These are phyloP conservation scores for Cryptomeria japonica DNA, from an alignment of 75 land plant species.

Conservation along the genomic window DNA sequence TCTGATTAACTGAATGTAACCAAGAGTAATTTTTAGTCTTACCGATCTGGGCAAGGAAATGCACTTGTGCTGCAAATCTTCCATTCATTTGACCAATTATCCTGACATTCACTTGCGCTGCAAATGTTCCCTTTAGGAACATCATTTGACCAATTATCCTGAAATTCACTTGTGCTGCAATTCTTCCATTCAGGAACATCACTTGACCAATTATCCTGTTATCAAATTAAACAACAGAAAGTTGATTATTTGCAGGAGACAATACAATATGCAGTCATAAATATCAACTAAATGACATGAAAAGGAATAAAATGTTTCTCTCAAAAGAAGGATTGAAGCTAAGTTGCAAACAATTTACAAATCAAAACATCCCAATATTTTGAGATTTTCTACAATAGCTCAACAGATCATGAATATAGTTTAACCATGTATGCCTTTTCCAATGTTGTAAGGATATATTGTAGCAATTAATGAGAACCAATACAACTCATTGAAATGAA, in stretches of 20 bases:
- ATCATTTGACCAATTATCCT: slow-evolving; percentile 37
- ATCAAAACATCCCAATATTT: not conserved
- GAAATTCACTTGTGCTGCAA: too few relatives aligned
- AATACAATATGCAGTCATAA: too few relatives aligned
- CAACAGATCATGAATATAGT: not conserved
- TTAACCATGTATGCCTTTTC: not conserved
- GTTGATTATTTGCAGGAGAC: too few relatives aligned
- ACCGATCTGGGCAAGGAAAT: slow-evolving; percentile 63
- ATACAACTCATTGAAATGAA: not conserved
- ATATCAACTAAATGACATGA: too few relatives aligned
- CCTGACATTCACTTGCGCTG: too few relatives aligned
- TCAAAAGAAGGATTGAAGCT: not conserved
- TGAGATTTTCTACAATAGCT: not conserved
- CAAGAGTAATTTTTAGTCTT: slow-evolving; percentile 15
- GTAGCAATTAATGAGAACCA: not conserved
- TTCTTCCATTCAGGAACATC: too few relatives aligned
- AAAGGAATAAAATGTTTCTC: not conserved
- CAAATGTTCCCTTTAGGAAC: slow-evolving; percentile 41
- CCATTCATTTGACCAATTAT: too few relatives aligned
- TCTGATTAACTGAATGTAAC: not conserved
- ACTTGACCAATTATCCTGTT: too few relatives aligned
- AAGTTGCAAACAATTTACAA: not conserved
- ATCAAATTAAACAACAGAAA: too few relatives aligned
- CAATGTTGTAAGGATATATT: too few relatives aligned
- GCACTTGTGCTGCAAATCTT: slow-evolving; percentile 13